Conservation (phyloP, 1,139 yeast species). For the Sugiyamaella neomexicana region DNA sequence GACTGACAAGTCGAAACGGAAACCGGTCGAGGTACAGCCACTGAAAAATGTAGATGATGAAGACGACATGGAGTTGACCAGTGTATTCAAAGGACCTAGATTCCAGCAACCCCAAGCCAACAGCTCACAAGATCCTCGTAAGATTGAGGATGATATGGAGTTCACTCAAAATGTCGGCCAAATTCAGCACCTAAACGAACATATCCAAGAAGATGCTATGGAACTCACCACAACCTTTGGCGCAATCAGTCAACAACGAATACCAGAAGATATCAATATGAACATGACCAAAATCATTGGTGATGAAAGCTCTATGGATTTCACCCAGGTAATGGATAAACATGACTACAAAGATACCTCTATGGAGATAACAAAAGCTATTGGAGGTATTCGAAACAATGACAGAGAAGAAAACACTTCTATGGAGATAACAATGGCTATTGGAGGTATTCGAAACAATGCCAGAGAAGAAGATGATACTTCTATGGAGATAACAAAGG, state of each 20-base stretch:
- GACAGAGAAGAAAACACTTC: slow-evolving; percentile 14
- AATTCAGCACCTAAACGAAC: not conserved
- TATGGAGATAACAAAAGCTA: slow-evolving; percentile 16
- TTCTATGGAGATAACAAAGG: slow-evolving; percentile 16
- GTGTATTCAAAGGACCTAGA: slow-evolving; percentile 14
- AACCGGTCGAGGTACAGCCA: no score
- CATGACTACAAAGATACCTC: not conserved
- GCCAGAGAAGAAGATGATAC: not conserved
- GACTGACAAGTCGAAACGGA: no score
- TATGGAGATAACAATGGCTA: slow-evolving; percentile 13
- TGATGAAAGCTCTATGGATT: slow-evolving; percentile 18
- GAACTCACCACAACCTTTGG: slow-evolving; percentile 15
- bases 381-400: slow-evolving; percentile 6
- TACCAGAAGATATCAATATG: slow-evolving; percentile 15
- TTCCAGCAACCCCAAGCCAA: not conserved
- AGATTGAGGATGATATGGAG: not conserved
- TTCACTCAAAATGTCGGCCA: not conserved
- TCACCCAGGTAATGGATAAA: slow-evolving; percentile 6
- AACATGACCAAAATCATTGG: slow-evolving; percentile 25
- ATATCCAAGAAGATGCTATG: slow-evolving; percentile 4
- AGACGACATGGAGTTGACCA: slow-evolving; percentile 27
- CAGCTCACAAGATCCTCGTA: not conserved
- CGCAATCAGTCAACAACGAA: not conserved
- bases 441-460: slow-evolving; percentile 2
- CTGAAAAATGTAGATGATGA: slow-evolving; percentile 17